Evolutionary conservation across 495 filamentous ascomycete genomes (phyloP), one percentile per base, ranked within the genome.

Genomic region (Pseudoneurospora amorphoporcata): DNA sequence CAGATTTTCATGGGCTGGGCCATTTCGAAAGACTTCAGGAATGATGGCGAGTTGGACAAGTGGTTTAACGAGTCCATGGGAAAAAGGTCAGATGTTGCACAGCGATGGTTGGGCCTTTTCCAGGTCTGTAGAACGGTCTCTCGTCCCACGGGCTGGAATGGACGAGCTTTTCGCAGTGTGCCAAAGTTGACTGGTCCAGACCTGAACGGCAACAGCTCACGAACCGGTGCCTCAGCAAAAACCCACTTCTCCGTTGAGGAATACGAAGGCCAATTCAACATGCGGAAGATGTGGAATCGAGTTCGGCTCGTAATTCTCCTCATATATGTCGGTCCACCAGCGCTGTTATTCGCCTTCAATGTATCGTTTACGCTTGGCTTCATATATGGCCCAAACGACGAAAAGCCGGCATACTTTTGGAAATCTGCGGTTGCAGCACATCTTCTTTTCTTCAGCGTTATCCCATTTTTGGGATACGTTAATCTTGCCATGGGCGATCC

Each of bases 361-460:
- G 3, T 37, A 37, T 5, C 35, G 35, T 37, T 37, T 37, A 37
- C 35, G 35, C 3, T 3, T 37, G 35, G 35, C 35, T 37, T 37
- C 35, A 23, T 6, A 47, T 4, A 0, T 19, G 43, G 3, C 19
- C 8, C 3, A 23, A 1, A 0, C n/a, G 9, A 10, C 43, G 43
- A 10, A 0, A 10, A 19, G 0, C 8, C 0, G 45, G 0, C 19
- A 53, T 32, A 29, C 2, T 53, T 14, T 29, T 1, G 29, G 1
- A 61, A 12, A 14, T 61, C 3, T 14, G 5, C 0, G 6, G 2
- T 32, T 7, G 5, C 53, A 14, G 2, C 19, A 3, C 4, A 1
- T 1, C 19, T 53, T 53, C 0, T 53, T 29, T 2, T 1, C 0
- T 1, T 12, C 53, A 61, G 32, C 32, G 3, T 16, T 0, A 0